Percentiles rank a stretch among this genome's conserved stretches.
Evolutionary conservation across 2,329 filamentous ascomycete genomes (phyloP).

Genomic region (Epichloe gansuensis): DNA sequence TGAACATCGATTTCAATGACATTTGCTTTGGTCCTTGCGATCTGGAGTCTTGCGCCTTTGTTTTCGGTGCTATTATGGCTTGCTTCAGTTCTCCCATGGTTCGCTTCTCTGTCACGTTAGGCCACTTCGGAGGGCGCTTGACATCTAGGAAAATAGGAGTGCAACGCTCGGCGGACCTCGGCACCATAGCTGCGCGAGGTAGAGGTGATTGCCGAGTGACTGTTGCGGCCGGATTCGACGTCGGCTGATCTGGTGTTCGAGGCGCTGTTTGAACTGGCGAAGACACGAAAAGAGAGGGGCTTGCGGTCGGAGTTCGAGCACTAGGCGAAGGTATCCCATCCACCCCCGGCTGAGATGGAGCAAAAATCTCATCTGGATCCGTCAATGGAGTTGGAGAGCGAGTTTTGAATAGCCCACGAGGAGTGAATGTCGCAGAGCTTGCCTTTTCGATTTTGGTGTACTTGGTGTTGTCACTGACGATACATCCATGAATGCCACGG

Average conservation of each 20-base stretch:
- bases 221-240: background rate
- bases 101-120: slow-evolving; percentile 1
- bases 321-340: background rate
- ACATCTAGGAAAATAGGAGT: slow-evolving; percentile 5
- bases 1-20: background rate
- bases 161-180: slow-evolving; percentile 6
- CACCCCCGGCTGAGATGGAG: background rate
- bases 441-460: background rate
- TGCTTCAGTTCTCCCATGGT: slow-evolving; percentile 7
- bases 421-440: background rate
- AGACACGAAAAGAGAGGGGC: slow-evolving; percentile 1
- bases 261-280: background rate
- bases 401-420: background rate
- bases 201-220: background rate
- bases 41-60: background rate
- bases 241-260: slow-evolving; percentile 2
- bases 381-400: background rate
- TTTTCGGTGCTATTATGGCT: slow-evolving; percentile 4
- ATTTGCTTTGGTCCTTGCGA: background rate
- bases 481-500: background rate
- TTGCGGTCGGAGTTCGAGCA: background rate
- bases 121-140: background rate
- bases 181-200: slow-evolving; percentile 1
- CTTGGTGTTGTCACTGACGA: background rate
- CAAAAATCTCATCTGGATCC: background rate